phyloP scores from a whole-genome alignment of 1,284 basidiomycete species.

The Bondarzewia mesenterica region DNA sequence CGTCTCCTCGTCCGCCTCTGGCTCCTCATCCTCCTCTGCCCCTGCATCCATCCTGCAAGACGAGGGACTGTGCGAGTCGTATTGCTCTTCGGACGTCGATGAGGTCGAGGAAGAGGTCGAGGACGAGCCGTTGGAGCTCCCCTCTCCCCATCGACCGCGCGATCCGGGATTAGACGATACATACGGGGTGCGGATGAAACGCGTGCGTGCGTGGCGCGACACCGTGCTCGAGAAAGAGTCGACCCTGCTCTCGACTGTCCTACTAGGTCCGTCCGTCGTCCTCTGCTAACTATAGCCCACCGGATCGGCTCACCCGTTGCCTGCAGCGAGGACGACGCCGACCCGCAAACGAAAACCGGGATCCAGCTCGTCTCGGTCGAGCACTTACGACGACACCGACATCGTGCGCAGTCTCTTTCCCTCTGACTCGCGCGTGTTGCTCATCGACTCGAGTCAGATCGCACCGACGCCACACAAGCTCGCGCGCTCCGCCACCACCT shows the following conservation, averaged over 20 bases:
- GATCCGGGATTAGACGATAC: slow-evolving; percentile 39
- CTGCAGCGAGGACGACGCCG: no score
- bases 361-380: neutral
- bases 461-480: slow-evolving; percentile 10
- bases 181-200: slow-evolving; percentile 40
- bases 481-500: slow-evolving; percentile 9
- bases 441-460: slow-evolving; percentile 1
- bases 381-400: neutral
- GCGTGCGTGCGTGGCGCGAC: slow-evolving; percentile 52
- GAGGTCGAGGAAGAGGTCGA: slow-evolving; percentile 15
- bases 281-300: no score
- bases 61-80: slow-evolving; percentile 43
- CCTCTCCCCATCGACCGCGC: slow-evolving; percentile 18
- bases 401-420: neutral
- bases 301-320: no score
- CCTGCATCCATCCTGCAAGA: slow-evolving; percentile 25
- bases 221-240: slow-evolving; percentile 7
- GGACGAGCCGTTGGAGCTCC: neutral
- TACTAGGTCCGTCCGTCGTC: no score
- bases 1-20: slow-evolving; percentile 25
- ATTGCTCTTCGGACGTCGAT: slow-evolving; percentile 52
- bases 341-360: slow-evolving; percentile 3
- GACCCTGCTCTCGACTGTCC: slow-evolving; percentile 47
- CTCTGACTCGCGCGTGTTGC: neutral
- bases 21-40: slow-evolving; percentile 27